phyloP scores from a whole-genome alignment of 2,329 filamentous ascomycete species.

The Colletotrichum gigasporum region DNA sequence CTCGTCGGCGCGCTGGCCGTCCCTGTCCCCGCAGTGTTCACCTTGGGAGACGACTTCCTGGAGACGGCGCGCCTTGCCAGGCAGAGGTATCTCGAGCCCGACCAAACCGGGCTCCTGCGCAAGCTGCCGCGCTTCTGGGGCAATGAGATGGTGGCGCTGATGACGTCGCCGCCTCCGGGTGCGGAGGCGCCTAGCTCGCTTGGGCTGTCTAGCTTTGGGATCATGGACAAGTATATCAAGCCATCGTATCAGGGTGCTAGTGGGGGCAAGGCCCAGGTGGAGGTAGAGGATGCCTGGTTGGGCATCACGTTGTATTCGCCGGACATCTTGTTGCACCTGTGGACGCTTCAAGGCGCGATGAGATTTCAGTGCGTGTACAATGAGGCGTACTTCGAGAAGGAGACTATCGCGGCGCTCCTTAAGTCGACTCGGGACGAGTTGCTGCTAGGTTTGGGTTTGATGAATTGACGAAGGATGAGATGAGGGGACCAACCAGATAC shows the following conservation, averaged over 20 bases:
- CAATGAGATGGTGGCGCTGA: background rate
- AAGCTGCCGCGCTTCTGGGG: background rate
- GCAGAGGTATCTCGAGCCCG: background rate
- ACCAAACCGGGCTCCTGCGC: background rate
- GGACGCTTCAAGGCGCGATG: background rate
- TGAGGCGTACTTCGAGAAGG: background rate
- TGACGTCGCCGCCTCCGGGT: background rate
- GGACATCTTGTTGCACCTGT: background rate
- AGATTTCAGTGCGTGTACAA: background rate
- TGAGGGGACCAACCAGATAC: too few species aligned
- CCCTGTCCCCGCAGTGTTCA: background rate
- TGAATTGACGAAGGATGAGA: background rate
- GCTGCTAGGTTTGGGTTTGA: background rate
- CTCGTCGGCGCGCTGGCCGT: background rate
- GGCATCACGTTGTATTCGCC: background rate
- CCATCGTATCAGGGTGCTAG: background rate
- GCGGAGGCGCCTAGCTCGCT: background rate
- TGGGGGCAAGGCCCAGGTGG: background rate
- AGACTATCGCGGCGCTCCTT: background rate
- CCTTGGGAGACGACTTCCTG: background rate
- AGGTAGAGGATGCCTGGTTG: background rate
- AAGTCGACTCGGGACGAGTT: background rate
- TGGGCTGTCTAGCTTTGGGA: background rate
- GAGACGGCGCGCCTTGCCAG: background rate
- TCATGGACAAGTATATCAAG: background rate